phyloP scores from a whole-genome alignment of 1,284 basidiomycete genomes.

The Pseudozyma sp. region DNA sequence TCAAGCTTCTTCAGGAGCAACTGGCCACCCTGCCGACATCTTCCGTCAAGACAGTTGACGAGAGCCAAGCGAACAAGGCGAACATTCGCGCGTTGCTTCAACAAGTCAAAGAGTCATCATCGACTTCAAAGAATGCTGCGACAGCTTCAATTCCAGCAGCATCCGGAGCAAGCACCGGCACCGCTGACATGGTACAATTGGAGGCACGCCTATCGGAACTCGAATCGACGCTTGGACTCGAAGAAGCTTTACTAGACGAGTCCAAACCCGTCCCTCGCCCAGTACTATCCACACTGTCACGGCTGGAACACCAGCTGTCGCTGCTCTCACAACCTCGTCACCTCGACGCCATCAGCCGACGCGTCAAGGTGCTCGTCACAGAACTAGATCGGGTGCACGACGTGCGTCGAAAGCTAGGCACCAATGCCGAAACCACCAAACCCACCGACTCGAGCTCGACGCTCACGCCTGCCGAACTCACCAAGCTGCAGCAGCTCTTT shows the following conservation, averaged over 20 bases:
- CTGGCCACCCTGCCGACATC: conserved; percentile 24
- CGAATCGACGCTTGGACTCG: conserved; percentile 48
- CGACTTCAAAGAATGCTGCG: neutral
- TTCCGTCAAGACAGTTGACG: neutral
- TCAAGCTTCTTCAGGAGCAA: conserved; percentile 33
- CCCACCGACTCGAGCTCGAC: neutral
- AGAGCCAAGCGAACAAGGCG: neutral
- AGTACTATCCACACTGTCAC: conserved; percentile 81
- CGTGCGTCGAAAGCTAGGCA: conserved; percentile 69
- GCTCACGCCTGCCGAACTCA: conserved; percentile 40
- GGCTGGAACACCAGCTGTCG: conserved; percentile 85
- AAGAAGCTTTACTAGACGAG: conserved; percentile 47
- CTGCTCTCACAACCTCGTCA: conserved; percentile 94
- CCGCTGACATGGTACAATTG: conserved; percentile 19
- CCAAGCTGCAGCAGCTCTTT: conserved; percentile 70
- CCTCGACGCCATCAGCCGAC: conserved; percentile 92
- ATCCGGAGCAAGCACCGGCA: neutral
- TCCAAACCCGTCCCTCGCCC: conserved; percentile 76
- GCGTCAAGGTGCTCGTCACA: conserved; percentile 89
- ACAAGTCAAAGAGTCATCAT: neutral
- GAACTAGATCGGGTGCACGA: conserved; percentile 88
- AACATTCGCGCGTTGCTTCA: neutral
- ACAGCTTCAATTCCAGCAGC: conserved; percentile 6
- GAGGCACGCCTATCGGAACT: conserved; percentile 46
- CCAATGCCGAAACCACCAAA: conserved; percentile 56